Evolutionary conservation across 2,329 filamentous ascomycete species (phyloP).

Genomic region (Acrocalymma vagum): DNA sequence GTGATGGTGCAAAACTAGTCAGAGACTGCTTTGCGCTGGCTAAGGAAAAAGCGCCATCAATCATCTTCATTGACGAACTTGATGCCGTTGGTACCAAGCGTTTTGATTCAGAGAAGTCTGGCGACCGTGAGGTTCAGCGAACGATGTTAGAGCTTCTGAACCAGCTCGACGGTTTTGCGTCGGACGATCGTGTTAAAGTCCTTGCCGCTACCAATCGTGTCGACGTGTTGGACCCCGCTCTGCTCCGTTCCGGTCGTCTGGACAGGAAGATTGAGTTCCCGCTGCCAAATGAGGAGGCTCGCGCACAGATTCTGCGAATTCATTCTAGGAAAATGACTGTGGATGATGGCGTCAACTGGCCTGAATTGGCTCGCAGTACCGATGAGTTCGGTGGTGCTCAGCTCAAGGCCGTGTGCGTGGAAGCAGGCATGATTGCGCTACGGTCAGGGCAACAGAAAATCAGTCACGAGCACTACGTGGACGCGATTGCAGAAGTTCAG

Average conservation of each 20-base stretch:
- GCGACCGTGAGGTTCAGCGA: constrained; percentile 96
- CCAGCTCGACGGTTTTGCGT: constrained; percentile 97
- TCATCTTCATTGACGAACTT: constrained; percentile 99
- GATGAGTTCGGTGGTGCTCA: constrained; percentile 98
- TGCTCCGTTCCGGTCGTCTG: constrained; percentile 89
- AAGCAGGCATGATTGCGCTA: constrained; percentile 98
- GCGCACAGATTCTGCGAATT: constrained; percentile 96
- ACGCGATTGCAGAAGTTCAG: constrained; percentile 96
- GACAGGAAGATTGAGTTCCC: constrained; percentile 99
- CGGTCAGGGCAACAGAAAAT: constrained; percentile 96
- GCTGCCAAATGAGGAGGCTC: constrained; percentile 94
- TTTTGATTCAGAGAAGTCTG: constrained; percentile 98
- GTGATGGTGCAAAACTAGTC: constrained; percentile 96
- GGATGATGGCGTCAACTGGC: constrained; percentile 92
- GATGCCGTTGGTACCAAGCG: constrained; percentile 99
- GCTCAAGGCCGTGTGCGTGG: constrained; percentile 97
- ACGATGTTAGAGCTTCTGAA: constrained; percentile 99
- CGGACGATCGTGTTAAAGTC: constrained; percentile 96
- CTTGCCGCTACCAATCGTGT: constrained; percentile 94
- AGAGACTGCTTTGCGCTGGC: constrained; percentile 97
- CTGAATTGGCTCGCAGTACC: constrained; percentile 92
- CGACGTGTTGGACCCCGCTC: constrained; percentile 89
- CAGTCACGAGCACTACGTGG: constrained; percentile 97
- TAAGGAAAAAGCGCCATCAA: constrained; percentile 98
- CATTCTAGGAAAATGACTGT: constrained; percentile 99